Evolutionary conservation across 2,329 filamentous ascomycete genomes (phyloP), one percentile per base, ranked within the genome.

Genomic region (Didymella lethalis): DNA sequence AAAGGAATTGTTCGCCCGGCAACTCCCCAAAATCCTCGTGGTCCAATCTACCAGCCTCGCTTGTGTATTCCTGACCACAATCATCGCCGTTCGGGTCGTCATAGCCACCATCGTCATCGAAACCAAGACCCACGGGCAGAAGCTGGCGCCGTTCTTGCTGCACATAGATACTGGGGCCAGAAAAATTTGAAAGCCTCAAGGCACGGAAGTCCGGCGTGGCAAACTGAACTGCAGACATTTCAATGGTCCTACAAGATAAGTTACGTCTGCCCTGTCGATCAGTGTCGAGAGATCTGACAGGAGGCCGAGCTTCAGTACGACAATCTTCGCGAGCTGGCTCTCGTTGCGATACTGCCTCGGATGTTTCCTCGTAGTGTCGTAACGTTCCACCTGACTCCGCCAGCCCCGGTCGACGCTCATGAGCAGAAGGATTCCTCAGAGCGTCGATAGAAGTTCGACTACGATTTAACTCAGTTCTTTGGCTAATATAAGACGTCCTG

Each of bases 371-470:
- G 54, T 71, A 75, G 32, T 70, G 56, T 54, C 67, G 66, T 51
- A 75, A 54, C 14, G 72, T 58, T 46, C 48, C 65, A 23, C 59
- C 64, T 11, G 73, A 59, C 31, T 70, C 69, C 20, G 70, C 72
- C 6, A 71, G 72, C 5, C 48, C 58, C 23, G 61, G 56, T 40
- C 60, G 52, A 7, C 62, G 57, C 11, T 12, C 28, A 18, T 56
- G 45, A 14, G 20, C 26, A 5, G 31, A 0, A 1, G 34, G 1
- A 2, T 18, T 16, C 2, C 32, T 23, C 14, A 40, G 25, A 4
- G 16, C 23, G 7, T 46, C 31, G 32, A 1, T 11, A 26, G 31
- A 18, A n/a, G 4, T 8, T n/a, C 16, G 45, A 40, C 16, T 47
- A 49, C 40, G 29, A 8, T 23, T 16, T 8, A 38, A 26, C 2